Conservation (phyloP, 2,329 filamentous ascomycete genomes). For the Penicillium sp. region DNA sequence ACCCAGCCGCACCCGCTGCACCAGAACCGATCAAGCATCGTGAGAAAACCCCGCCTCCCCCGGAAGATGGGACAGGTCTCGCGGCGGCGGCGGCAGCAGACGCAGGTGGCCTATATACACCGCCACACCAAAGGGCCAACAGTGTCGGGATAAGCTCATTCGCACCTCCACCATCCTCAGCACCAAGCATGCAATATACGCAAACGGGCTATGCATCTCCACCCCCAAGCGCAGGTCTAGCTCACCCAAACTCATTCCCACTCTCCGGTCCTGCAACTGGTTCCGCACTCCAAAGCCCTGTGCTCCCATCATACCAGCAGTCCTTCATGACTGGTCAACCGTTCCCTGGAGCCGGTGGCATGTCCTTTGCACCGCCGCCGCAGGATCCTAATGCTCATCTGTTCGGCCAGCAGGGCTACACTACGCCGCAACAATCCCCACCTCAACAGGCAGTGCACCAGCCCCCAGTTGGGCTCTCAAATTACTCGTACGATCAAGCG, state of each 20-base stretch:
- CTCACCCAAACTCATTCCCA: conserved; percentile 26
- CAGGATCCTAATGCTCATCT: conserved; percentile 33
- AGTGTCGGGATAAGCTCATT: conserved; percentile 17
- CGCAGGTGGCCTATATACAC: conserved; percentile 32
- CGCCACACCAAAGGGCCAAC: conserved; percentile 26
- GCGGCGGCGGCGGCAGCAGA: conserved; percentile 43
- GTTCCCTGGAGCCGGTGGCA: conserved; percentile 16
- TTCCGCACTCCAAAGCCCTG: conserved; percentile 27
- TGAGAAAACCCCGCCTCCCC: conserved; percentile 67
- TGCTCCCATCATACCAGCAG: conserved; percentile 31
- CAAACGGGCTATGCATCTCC: conserved; percentile 34
- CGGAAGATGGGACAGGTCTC: conserved; percentile 54
- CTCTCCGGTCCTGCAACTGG: conserved; percentile 2
- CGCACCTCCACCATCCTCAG: conserved; percentile 21
- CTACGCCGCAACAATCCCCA: not conserved
- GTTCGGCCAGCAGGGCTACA: conserved; percentile 32
- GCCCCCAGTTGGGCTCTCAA: conserved; percentile 39
- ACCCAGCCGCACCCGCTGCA: conserved; percentile 64
- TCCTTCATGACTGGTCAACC: conserved; percentile 18
- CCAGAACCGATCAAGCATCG: conserved; percentile 64
- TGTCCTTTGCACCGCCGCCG: conserved; percentile 27
- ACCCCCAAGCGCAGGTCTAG: conserved; percentile 36
- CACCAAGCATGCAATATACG: conserved; percentile 21
- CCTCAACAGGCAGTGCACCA: conserved; percentile 15
- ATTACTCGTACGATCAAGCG: conserved; percentile 43